Evolutionary conservation across 2,329 filamentous ascomycete species (phyloP).

Genomic region (Pyrenophora tritici-repentis): DNA sequence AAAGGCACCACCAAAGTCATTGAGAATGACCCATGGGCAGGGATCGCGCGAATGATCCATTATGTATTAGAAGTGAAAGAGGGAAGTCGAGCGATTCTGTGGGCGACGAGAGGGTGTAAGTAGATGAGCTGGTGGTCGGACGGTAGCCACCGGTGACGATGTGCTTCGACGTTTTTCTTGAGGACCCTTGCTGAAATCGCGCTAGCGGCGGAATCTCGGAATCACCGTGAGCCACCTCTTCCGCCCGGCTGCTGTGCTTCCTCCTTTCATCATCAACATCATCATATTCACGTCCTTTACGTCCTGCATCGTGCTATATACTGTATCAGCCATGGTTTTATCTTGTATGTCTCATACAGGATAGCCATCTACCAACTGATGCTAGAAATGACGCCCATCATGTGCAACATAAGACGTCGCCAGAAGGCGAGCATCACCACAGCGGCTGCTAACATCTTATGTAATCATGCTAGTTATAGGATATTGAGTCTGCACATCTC

Average conservation of each 20-base stretch:
- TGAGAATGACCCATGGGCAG: constrained; percentile 94
- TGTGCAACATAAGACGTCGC: too few relatives aligned
- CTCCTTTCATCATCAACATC: not conserved
- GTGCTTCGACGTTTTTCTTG: constrained; percentile 39
- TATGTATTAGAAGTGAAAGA: constrained; percentile 13
- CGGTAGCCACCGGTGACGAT: constrained; percentile 29
- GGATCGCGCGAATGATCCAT: constrained; percentile 98
- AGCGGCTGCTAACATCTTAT: too few relatives aligned
- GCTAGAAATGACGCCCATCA: too few relatives aligned
- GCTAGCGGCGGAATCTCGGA: constrained; percentile 29
- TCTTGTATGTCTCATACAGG: too few relatives aligned
- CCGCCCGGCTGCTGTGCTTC: not conserved
- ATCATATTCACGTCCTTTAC: too few relatives aligned
- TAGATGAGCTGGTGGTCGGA: constrained; percentile 16
- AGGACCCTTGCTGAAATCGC: constrained; percentile 18
- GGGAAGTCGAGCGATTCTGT: not conserved
- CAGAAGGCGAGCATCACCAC: too few relatives aligned
- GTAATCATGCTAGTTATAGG: too few relatives aligned
- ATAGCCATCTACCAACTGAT: too few relatives aligned
- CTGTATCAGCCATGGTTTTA: too few relatives aligned
- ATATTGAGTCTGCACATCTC: too few relatives aligned
- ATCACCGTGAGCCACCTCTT: constrained; percentile 1
- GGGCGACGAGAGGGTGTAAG: constrained; percentile 21
- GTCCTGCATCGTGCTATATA: too few relatives aligned
- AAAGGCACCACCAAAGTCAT: constrained; percentile 97